A percentile compares a stretch with the other conserved stretches of the same genome.
Conservation (phyloP, 768 basidiomycete species). For the Boletus sp. region DNA sequence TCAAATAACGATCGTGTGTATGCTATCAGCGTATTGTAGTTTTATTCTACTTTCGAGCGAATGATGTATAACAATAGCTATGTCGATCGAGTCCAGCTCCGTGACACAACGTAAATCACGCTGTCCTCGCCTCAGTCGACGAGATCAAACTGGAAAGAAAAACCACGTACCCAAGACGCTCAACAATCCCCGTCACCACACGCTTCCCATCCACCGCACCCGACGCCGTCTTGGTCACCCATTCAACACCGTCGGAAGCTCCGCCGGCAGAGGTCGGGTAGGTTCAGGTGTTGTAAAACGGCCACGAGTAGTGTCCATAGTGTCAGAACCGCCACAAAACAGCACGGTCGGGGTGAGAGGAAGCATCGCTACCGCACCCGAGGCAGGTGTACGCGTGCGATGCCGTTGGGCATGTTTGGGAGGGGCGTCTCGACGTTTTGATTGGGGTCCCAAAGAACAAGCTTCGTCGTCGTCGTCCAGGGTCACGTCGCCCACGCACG, state of each 20-base stretch:
- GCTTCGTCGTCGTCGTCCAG: background rate
- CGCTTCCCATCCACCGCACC: background rate
- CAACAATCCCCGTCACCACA: background rate
- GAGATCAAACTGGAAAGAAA: too few relatives aligned
- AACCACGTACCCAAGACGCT: conserved; percentile 1
- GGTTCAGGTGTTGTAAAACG: too few relatives aligned
- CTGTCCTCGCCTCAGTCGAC: background rate
- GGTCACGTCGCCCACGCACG: background rate
- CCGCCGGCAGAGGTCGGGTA: conserved; percentile 48
- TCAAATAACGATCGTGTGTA: conserved; percentile 31
- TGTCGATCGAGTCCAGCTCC: too few relatives aligned
- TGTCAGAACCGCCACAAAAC: conserved; percentile 88
- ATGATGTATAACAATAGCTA: too few relatives aligned
- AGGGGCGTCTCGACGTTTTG: conserved; percentile 59
- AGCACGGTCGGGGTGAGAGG: conserved; percentile 88
- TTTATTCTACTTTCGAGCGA: too few relatives aligned
- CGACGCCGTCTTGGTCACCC: conserved; percentile 9
- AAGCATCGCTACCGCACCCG: conserved; percentile 85
- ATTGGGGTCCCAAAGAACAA: conserved; percentile 52
- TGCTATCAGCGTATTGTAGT: too few relatives aligned
- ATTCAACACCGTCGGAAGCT: conserved; percentile 41
- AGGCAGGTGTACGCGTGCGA: conserved; percentile 85
- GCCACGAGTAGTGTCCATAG: conserved; percentile 78
- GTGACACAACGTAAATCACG: background rate
- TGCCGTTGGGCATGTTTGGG: conserved; percentile 69